Percentiles rank a stretch among this genome's conserved stretches.
These are phyloP conservation scores for Miamiensis avidus DNA, from an alignment of 169 alveolate genomes.

Conservation along the genomic window DNA sequence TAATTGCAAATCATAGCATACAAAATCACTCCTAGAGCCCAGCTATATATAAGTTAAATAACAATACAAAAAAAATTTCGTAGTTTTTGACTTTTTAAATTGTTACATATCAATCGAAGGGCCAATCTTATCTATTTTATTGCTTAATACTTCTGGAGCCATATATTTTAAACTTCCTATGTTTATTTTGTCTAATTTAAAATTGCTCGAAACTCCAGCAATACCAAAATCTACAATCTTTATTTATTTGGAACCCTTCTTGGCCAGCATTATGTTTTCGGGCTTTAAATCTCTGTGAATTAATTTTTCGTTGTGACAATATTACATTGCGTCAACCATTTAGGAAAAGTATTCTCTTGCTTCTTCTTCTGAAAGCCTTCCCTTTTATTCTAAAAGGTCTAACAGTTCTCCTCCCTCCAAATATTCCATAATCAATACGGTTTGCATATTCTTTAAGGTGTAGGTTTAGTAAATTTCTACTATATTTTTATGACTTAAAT, in stretches of 20 bases:
- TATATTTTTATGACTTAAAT: conserved; percentile 70
- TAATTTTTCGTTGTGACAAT: conserved; percentile 70
- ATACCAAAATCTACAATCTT: conserved; percentile 76
- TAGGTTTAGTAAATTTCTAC: conserved; percentile 60
- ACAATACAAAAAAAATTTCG: background rate
- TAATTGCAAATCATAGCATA: conserved; percentile 60
- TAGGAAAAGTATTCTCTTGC: conserved; percentile 50
- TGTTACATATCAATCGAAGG: conserved; percentile 37
- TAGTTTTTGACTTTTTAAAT: too few species aligned
- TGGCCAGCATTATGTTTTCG: conserved; percentile 67
- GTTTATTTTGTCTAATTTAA: conserved; percentile 2
- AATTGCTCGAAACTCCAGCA: conserved; percentile 51
- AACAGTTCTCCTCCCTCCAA: conserved; percentile 81
- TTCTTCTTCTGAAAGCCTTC: conserved; percentile 52
- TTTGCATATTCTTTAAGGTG: conserved; percentile 45
- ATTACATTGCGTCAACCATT: conserved; percentile 60
- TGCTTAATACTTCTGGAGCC: conserved; percentile 60
- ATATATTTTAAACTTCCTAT: conserved; percentile 42
- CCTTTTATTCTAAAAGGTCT: conserved; percentile 36
- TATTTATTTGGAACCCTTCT: conserved; percentile 24
- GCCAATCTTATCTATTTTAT: conserved; percentile 19
- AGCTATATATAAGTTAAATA: background rate
- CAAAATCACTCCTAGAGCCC: conserved; percentile 76
- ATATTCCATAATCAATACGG: conserved; percentile 75
- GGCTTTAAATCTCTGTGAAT: conserved; percentile 78